Conservation (phyloP, 805 yeast species). For the Wickerhamiella domercqiae region DNA sequence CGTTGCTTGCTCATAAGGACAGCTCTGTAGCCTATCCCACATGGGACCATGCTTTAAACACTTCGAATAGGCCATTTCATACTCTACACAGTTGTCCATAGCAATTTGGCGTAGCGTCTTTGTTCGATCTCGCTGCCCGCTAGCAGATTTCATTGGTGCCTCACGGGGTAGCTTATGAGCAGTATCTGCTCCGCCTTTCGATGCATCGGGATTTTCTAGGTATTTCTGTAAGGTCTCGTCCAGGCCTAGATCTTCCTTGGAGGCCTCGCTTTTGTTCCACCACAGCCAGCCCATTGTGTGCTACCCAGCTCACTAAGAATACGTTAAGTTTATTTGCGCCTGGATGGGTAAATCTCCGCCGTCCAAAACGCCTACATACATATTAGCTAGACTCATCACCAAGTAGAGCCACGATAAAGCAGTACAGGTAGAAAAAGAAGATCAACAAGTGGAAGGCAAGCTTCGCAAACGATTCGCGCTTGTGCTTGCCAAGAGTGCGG, state of each 20-base stretch:
- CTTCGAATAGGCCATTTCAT: constrained; percentile 17
- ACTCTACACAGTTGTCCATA: constrained; percentile 23
- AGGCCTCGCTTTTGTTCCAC: background rate
- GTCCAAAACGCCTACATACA: too few species aligned
- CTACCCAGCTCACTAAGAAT: background rate
- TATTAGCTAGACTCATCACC: constrained; percentile 20
- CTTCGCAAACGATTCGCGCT: constrained; percentile 79
- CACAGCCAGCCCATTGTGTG: background rate
- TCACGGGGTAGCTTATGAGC: background rate
- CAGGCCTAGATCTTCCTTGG: background rate
- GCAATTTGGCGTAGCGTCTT: constrained; percentile 19
- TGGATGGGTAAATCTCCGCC: background rate
- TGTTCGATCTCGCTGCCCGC: background rate
- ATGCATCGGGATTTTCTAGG: background rate
- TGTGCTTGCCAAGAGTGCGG: constrained; percentile 82
- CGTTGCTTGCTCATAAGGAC: constrained; percentile 16
- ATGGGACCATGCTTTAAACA: constrained; percentile 19
- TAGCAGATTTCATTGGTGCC: background rate
- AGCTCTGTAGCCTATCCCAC: constrained; percentile 15
- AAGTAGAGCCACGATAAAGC: constrained; percentile 88
- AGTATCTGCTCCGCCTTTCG: too few species aligned
- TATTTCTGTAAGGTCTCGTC: background rate
- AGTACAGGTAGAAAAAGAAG: constrained; percentile 90
- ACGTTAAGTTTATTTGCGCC: background rate
- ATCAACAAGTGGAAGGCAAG: constrained; percentile 77